Conservation (phyloP, 441 rosid genomes). For the Omphalea diandra region DNA sequence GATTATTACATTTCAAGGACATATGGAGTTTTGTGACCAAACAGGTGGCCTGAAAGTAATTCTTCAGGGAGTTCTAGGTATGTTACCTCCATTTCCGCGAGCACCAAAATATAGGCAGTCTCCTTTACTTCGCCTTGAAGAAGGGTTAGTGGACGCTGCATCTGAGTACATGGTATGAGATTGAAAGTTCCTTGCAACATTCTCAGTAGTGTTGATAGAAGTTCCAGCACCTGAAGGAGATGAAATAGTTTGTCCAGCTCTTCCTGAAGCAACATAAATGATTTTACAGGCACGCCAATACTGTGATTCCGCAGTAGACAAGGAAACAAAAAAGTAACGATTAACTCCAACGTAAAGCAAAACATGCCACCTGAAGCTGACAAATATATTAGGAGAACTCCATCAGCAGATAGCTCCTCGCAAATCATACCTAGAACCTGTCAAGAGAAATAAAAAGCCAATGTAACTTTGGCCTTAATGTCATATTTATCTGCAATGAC, state of each 20-base stretch:
- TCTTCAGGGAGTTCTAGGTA: conserved; percentile 14
- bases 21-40: neutral
- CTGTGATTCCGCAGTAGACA: neutral
- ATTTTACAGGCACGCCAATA: conserved; percentile 27
- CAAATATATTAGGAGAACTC: conserved; percentile 73
- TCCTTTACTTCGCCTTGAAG: conserved; percentile 47
- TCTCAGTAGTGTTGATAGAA: conserved; percentile 43
- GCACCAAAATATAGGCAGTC: conserved; percentile 59
- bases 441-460: conserved; percentile 25
- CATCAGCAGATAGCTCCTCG: conserved; percentile 86
- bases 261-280: conserved; percentile 43
- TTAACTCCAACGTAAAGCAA: conserved; percentile 15
- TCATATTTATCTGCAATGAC: neutral
- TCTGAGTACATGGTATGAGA: conserved; percentile 45
- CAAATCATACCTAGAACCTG: conserved; percentile 87
- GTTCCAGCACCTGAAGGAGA: conserved; percentile 50
- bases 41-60: neutral
- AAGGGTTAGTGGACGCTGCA: conserved; percentile 40
- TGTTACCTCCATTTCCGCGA: conserved; percentile 79
- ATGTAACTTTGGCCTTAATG: neutral
- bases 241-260: conserved; percentile 44
- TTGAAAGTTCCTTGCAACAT: conserved; percentile 51
- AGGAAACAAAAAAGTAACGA: neutral
- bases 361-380: conserved; percentile 79
- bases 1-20: neutral